Base-by-base conservation (phyloP, 1,284 basidiomycete species). In the Marasmius oreades region DNA sequence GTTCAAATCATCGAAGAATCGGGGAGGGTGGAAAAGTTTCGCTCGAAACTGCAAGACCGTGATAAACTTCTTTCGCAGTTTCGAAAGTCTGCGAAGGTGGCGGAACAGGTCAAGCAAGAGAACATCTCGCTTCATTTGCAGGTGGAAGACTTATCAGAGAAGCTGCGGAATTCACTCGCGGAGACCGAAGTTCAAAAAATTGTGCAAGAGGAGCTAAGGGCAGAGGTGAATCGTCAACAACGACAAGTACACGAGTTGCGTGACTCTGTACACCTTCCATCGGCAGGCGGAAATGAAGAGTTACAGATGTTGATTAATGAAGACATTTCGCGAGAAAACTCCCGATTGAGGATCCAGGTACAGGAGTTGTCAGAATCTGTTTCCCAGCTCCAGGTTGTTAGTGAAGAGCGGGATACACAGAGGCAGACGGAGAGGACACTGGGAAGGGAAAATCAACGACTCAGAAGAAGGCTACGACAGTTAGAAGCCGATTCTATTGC, bases 291-390 rank as follows among this genome's bases (percentile, higher is more conserved):
- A 36, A 59, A 63, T 44, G 53, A 60, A 37, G 61, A 63, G 28
- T 22, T 63, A 5, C 61, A 63, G 55, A 59, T 51, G 43, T 22
- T 61, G 31, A 63, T 63, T 18, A 63, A 63, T 31, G 59, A 63
- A 50, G 59, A 59, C 46, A 24, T 63, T 11, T 59, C 61, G 14
- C 55, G 54, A 36, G 61, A 61, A 36, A 63, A 63, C 43, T 31
- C 50, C 20, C 53, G 36, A 18, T 43, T 63, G 16, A 44, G 59
- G 6, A 52, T 34, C 44, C 55, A 63, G 46, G 51, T 55, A 10
- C 50, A 56, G n/a, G 59, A 57, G 28, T 23, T 62, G 44, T 42
- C 56, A 12, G 60, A 57, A 26, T 56, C 55, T 22, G 20, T 61
- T 18, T 37, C 55, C 8, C 55, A 59, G 52, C 53, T 58, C n/a